Conservation (phyloP, 371 early-diverging fungal genomes). For the Funneliformis caledonium region DNA sequence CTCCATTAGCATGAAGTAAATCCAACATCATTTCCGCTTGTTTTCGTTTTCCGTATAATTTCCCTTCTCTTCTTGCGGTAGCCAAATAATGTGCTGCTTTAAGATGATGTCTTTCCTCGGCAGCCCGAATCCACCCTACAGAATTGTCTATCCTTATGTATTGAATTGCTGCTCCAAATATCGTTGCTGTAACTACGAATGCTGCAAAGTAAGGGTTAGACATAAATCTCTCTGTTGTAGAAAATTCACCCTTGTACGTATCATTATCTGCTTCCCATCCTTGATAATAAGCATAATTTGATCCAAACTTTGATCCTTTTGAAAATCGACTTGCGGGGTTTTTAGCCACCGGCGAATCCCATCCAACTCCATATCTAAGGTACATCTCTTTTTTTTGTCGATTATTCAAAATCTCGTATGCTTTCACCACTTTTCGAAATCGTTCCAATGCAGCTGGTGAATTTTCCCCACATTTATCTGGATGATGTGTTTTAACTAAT, state of each 20-base stretch:
- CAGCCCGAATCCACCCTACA: not conserved
- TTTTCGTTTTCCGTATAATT: not conserved
- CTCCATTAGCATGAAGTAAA: not conserved
- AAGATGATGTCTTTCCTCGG: slow-evolving; percentile 16
- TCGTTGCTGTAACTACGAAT: not conserved
- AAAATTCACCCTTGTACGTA: not conserved
- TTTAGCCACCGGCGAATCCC: not conserved
- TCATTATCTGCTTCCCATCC: not conserved
- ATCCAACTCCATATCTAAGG: slow-evolving; percentile 16
- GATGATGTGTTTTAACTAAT: slow-evolving; percentile 28
- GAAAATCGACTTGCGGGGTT: not conserved
- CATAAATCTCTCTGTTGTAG: slow-evolving; percentile 7
- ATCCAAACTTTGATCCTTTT: not conserved
- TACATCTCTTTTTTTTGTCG: slow-evolving; percentile 17
- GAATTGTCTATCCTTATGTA: not conserved
- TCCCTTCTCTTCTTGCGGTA: not conserved
- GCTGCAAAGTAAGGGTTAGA: slow-evolving; percentile 26
- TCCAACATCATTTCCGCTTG: slow-evolving; percentile 9
- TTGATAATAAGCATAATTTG: not conserved
- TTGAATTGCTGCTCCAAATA: slow-evolving; percentile 14
- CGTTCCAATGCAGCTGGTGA: not conserved
- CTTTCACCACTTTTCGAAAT: slow-evolving; percentile 31
- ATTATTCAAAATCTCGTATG: slow-evolving; percentile 31
- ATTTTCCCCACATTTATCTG: slow-evolving; percentile 14
- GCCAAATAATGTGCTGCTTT: slow-evolving; percentile 14